Conservation (phyloP, 176 grass and related monocot species). For the Canna indica region DNA sequence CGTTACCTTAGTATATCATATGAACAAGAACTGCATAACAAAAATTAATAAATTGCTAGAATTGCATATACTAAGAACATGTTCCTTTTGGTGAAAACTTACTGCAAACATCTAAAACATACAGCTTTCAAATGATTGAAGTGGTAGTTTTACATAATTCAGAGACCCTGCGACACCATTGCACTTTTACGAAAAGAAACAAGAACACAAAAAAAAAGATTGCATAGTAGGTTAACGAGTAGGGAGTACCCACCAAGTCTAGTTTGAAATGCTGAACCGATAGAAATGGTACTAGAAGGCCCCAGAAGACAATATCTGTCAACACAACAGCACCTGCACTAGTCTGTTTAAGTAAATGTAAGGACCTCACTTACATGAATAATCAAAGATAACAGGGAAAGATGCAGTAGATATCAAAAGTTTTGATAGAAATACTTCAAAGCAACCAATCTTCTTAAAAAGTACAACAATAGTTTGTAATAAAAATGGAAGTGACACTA, state of each 20-base stretch:
- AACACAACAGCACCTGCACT: slow-evolving; percentile 20
- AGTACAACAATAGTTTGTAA: background rate
- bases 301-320: slow-evolving; percentile 19
- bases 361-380: background rate
- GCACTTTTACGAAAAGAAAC: background rate
- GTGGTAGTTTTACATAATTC: background rate
- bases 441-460: background rate
- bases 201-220: background rate
- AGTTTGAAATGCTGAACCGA: slow-evolving; percentile 15
- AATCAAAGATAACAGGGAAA: background rate
- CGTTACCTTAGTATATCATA: background rate
- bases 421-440: background rate
- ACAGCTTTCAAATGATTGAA: background rate
- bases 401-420: background rate
- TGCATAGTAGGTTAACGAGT: background rate
- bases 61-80: background rate
- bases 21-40: background rate
- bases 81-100: background rate
- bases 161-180: background rate
- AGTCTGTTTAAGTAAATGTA: slow-evolving; percentile 17
- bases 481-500: background rate
- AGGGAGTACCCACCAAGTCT: slow-evolving; percentile 11
- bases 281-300: slow-evolving; percentile 17
- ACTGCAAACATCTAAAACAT: background rate
- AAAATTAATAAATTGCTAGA: background rate